These are phyloP conservation scores for Penicillium griseofulvum DNA, from an alignment of 2,329 filamentous ascomycete genomes.

Conservation along the genomic window DNA sequence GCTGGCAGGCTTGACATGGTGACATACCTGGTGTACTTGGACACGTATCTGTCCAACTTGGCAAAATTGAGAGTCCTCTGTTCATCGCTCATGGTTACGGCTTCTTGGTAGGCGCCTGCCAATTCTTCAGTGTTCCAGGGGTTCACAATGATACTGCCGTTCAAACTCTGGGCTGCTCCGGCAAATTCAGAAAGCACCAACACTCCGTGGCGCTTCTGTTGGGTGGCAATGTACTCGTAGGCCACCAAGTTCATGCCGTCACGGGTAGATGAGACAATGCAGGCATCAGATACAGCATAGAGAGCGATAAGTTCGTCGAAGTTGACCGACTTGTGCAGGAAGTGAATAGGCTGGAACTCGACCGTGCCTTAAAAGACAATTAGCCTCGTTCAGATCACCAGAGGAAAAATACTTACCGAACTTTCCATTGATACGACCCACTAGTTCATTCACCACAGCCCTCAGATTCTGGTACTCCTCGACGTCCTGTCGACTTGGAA, in stretches of 20 bases:
- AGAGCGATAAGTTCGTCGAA: conserved; percentile 94
- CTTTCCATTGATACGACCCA: conserved; percentile 93
- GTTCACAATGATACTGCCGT: conserved; percentile 91
- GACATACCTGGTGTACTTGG: conserved; percentile 81
- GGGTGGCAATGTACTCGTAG: conserved; percentile 96
- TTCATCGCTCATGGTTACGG: conserved; percentile 93
- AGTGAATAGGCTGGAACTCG: conserved; percentile 98
- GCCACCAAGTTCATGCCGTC: conserved; percentile 99
- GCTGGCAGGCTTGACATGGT: background rate
- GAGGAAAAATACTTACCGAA: conserved; percentile 58
- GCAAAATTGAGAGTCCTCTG: conserved; percentile 82
- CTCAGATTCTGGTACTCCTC: conserved; percentile 97
- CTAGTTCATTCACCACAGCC: conserved; percentile 92
- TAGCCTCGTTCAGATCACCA: conserved; percentile 5
- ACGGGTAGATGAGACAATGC: conserved; percentile 89
- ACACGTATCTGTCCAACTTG: conserved; percentile 91
- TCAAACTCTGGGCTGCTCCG: conserved; percentile 89
- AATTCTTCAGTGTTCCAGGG: conserved; percentile 98
- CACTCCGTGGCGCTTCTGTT: conserved; percentile 83
- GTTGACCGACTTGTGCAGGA: conserved; percentile 91
- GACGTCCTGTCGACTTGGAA: conserved; percentile 91
- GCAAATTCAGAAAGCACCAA: conserved; percentile 97
- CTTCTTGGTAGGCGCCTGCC: conserved; percentile 87
- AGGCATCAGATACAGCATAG: conserved; percentile 88
- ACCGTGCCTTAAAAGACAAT: conserved; percentile 64